phyloP scores from a whole-genome alignment of 2,329 filamentous ascomycete genomes.

The Aureobasidium sp. region DNA sequence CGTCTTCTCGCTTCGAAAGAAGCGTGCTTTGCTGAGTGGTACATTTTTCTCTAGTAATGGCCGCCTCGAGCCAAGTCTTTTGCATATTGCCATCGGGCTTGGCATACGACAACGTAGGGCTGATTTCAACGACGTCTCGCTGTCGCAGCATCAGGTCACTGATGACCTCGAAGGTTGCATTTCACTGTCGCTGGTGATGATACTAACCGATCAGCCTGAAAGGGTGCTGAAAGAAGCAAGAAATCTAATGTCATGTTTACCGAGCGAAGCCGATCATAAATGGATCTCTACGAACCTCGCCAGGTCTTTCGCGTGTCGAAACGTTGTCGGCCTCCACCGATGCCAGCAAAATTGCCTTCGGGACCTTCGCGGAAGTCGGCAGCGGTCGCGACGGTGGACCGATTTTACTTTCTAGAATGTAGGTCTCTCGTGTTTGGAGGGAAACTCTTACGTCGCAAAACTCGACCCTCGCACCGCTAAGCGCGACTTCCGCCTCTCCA shows the following conservation, averaged over 20 bases:
- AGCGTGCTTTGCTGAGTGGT: not conserved
- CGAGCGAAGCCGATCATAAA: constrained; percentile 8
- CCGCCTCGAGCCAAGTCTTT: not conserved
- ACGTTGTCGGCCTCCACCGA: constrained; percentile 3
- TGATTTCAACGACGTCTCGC: not conserved
- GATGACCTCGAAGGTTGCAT: not conserved
- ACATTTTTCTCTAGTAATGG: not conserved
- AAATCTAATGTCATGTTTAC: not conserved
- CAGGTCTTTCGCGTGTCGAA: constrained; percentile 7
- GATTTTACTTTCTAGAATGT: constrained; percentile 5
- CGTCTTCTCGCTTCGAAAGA: not conserved
- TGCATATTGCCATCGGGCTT: not conserved
- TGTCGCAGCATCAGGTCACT: not conserved
- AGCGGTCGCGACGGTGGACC: not conserved
- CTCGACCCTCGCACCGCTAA: constrained; percentile 9
- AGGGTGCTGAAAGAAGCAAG: not conserved
- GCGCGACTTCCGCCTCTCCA: not conserved
- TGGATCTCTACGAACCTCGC: constrained; percentile 2
- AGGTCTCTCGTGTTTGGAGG: not conserved
- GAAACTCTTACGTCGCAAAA: constrained; percentile 8
- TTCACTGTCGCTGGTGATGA: not conserved
- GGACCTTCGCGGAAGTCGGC: not conserved
- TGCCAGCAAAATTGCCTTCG: constrained; percentile 3
- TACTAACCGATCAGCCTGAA: not conserved
- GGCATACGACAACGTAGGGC: not conserved